Evolutionary conservation across 2,329 filamentous ascomycete genomes (phyloP).

Genomic region (Venturiaceae sp.): DNA sequence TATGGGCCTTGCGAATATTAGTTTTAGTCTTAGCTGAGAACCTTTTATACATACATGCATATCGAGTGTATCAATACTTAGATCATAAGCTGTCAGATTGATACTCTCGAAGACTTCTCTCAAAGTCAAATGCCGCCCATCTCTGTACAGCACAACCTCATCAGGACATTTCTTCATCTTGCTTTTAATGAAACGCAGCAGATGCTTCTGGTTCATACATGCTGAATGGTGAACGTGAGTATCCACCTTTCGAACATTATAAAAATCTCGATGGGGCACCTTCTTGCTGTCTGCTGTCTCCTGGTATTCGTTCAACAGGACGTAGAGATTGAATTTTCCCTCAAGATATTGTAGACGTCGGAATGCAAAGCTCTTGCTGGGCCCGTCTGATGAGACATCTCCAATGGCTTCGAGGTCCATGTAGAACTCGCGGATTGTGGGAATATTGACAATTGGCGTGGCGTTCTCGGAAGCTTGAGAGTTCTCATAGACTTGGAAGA

Average conservation of each 20-base stretch:
- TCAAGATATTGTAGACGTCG: conserved; percentile 90
- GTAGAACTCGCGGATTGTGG: conserved; percentile 89
- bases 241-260: conserved; percentile 97
- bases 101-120: conserved; percentile 95
- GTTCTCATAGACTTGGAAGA: conserved; percentile 86
- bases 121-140: conserved; percentile 84
- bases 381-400: conserved; percentile 86
- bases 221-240: conserved; percentile 98
- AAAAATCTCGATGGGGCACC: conserved; percentile 96
- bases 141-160: conserved; percentile 84
- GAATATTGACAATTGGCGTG: conserved; percentile 70
- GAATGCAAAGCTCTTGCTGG: conserved; percentile 95
- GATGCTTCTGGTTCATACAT: conserved; percentile 99
- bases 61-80: conserved; percentile 96
- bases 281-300: conserved; percentile 97
- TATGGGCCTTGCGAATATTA: conserved; percentile 59
- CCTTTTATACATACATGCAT: conserved; percentile 67
- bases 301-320: conserved; percentile 90
- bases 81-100: conserved; percentile 91
- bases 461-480: conserved; percentile 42
- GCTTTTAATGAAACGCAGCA: conserved; percentile 96
- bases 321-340: conserved; percentile 93
- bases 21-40: neutral
- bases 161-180: conserved; percentile 99
- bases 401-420: conserved; percentile 84